phyloP scores from a whole-genome alignment of 768 basidiomycete species.

The Pilatotrama ljubarskyi region DNA sequence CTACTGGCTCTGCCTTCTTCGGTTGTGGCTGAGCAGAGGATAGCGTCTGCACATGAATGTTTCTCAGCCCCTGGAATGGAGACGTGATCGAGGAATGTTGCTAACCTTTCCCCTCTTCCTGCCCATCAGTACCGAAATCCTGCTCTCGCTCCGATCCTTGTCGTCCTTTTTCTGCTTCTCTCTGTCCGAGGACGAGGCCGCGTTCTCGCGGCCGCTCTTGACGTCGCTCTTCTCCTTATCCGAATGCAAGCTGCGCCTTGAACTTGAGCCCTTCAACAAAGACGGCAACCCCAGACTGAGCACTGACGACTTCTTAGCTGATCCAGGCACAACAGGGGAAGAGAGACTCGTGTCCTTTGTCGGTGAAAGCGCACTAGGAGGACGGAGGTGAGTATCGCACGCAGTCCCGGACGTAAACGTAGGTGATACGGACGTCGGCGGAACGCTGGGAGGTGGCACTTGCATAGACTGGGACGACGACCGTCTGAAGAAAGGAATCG shows the following conservation, averaged over 20 bases:
- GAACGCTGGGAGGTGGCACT: constrained; percentile 46
- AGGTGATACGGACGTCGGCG: constrained; percentile 36
- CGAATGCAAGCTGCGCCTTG: constrained; percentile 75
- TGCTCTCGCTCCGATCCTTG: constrained; percentile 87
- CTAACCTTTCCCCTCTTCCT: constrained; percentile 89
- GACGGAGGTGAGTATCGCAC: constrained; percentile 41
- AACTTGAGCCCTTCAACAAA: constrained; percentile 80
- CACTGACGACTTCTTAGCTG: constrained; percentile 78
- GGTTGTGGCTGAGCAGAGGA: constrained; percentile 69
- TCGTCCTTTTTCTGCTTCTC: constrained; percentile 69
- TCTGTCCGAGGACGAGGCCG: constrained; percentile 50
- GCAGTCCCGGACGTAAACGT: constrained; percentile 50
- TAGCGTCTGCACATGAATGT: constrained; percentile 56
- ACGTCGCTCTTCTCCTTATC: constrained; percentile 47
- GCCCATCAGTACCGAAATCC: constrained; percentile 85
- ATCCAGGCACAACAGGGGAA: constrained; percentile 56
- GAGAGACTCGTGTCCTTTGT: constrained; percentile 51
- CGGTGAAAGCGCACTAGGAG: constrained; percentile 49
- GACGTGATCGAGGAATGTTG: constrained; percentile 18
- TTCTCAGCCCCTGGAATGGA: constrained; percentile 10
- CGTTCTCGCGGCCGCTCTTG: constrained; percentile 55
- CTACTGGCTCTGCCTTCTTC: constrained; percentile 66
- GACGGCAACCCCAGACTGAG: constrained; percentile 80
- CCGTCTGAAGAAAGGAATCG: constrained; percentile 92
- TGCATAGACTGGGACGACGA: constrained; percentile 90